Conservation (phyloP, 108 stramenopile genomes). For the Mediolabrus comicus region DNA sequence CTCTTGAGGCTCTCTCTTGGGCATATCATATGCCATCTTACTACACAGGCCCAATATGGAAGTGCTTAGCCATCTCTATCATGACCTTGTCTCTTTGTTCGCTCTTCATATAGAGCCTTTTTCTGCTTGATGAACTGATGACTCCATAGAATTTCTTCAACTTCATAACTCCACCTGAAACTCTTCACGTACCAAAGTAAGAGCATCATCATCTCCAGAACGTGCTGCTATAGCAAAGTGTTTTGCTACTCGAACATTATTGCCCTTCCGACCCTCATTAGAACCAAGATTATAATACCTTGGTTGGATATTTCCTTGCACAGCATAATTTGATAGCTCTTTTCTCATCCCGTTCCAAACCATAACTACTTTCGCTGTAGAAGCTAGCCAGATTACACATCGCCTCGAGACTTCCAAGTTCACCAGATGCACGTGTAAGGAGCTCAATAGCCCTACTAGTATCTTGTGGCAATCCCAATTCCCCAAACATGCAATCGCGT, state of each 20-base stretch:
- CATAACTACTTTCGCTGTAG: background rate
- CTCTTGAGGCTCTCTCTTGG: no score
- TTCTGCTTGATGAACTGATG: background rate
- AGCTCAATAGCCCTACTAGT: background rate
- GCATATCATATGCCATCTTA: no score
- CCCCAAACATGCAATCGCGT: background rate
- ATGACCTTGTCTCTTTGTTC: background rate
- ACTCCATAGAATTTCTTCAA: background rate
- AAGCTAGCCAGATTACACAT: background rate
- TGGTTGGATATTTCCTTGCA: background rate
- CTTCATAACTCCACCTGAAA: no score
- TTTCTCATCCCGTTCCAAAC: background rate
- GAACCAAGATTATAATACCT: background rate
- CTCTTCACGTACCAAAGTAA: background rate
- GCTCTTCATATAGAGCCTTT: background rate
- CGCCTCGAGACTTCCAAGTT: background rate
- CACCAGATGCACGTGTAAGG: background rate
- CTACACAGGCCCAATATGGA: no score
- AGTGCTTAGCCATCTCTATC: background rate
- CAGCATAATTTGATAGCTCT: background rate
- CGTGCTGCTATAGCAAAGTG: background rate
- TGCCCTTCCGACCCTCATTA: background rate
- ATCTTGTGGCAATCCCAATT: background rate
- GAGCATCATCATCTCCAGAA: background rate
- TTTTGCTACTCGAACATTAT: background rate